Evolutionary conservation across 2,329 filamentous ascomycete species (phyloP), one percentile per base, ranked within the genome.

Genomic region (Sporothrix pallida): DNA sequence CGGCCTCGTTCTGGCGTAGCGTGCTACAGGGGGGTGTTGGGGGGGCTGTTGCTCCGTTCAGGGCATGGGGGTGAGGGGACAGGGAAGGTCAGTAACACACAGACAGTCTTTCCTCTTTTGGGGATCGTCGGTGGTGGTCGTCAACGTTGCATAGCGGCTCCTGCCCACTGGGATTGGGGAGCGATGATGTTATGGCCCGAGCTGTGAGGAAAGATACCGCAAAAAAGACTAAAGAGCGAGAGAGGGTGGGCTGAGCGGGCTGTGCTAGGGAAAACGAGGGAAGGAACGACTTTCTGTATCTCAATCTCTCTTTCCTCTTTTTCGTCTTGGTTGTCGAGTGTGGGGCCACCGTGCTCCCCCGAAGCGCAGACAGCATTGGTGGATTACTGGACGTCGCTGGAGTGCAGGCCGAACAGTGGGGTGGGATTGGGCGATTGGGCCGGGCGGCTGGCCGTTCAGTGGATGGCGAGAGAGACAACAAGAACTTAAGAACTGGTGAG

Each of bases 181-280:
- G 50, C 75, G 77, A 79, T 79, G 78, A 78, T 79, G 78, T 74
- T 78, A 79, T 79, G 74, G 37, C 74, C 67, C 72, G 70, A 65
- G 42, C n/a, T 23, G 42, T 42, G 4, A 23, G n/a, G 37, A 26
- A 15, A 13, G 42, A 17, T 17, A 60, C 26, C 42, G 58, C 23
- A 15, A 23, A 17, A n/a, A 62, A 42, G 23, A 56, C 72, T 65
- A 68, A 31, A 54, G 20, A 17, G 31, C 23, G 12, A 46, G 31
- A 62, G 68, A 71, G 54, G 58, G 46, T 65, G 70, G 70, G 58
- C 58, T 72, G 70, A 65, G 70, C 23, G 26, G 70, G 70, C 70
- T 54, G 70, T 72, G 70, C 69, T 70, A 56, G 6, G 70, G 48
- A 52, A 52, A 52, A 17, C 48, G 48, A 52, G 48, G 48, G 48